Evolutionary conservation across 83 land plant genomes (phyloP), one percentile per base, ranked within the genome.

Genomic region (Picea mariana): DNA sequence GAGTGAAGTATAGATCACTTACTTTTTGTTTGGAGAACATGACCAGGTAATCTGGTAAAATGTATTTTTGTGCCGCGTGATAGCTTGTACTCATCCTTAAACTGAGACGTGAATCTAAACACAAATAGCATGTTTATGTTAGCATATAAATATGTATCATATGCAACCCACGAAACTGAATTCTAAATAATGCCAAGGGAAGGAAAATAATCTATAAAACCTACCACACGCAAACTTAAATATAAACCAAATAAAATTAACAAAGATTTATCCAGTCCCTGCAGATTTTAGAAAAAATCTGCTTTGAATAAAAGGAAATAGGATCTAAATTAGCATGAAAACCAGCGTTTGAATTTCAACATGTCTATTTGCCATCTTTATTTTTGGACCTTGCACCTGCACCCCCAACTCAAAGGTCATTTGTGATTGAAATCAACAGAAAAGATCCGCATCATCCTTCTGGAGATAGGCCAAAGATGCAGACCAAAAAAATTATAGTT

Each of bases 1-100:
- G 9, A 20, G 34, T 5, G 44, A 20, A 38, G 49, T 15, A 71
- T 34, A 69, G 31, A 71, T 71, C 38, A 11, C 90, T 90, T 89
- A 97, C 99, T 94, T 88, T 83, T 91, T 65, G 97, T 67, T 27
- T 67, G 69, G 12, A 67, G 69, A 27, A 67, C 27, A 7, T 67
- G 38, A 27, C 69, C 69, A 67, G 69, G 69, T 11, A 67, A 27
- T 11, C 69, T 67, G 26, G 21, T 23, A 23, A 67, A 23, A 4
- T 24, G 31, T 67, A 67, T 67, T 67, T 67, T 67, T 67, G 31
- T 67, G 38, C 69, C 69, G 26, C 15, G 24, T 21, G 69, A 13
- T 67, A 67, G 69, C 69, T 67, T 67, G 69, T 67, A 67, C 24
- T 67, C 69, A 67, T 67, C 69, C 31, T 67, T 67, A 67, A 67